Evolutionary conservation across 495 filamentous ascomycete species (phyloP).

Genomic region (Daldinia concentrica): DNA sequence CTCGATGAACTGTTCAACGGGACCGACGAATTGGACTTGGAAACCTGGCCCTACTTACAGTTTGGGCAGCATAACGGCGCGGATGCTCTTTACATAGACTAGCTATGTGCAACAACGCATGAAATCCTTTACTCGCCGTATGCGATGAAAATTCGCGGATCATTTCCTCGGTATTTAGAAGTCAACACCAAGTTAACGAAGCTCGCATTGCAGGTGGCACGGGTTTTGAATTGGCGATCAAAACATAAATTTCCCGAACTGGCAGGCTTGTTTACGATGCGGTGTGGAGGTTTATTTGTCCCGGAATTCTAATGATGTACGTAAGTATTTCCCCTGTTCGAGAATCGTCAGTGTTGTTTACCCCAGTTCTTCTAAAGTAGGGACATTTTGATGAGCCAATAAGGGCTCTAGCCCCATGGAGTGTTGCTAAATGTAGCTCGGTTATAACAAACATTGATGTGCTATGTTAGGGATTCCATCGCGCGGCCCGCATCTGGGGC

Average conservation of each 20-base stretch:
- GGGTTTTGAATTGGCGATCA: slow-evolving; percentile 8
- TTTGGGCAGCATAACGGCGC: not conserved
- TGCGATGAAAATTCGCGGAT: not conserved
- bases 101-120: not conserved
- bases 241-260: not conserved
- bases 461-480: slow-evolving; percentile 7
- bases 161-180: not conserved
- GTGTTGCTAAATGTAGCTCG: slow-evolving; percentile 15
- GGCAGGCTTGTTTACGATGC: slow-evolving; percentile 3
- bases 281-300: not conserved
- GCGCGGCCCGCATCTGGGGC: slow-evolving; percentile 16
- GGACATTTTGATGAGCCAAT: not conserved
- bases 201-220: not conserved
- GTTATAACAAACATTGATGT: not conserved
- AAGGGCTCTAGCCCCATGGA: not conserved
- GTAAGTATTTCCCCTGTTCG: not conserved
- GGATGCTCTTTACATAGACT: not conserved
- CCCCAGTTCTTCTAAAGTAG: not conserved
- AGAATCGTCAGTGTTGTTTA: not conserved
- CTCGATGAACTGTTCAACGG: slow-evolving; percentile 33
- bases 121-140: slow-evolving; percentile 13
- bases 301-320: not conserved
- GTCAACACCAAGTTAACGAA: not conserved
- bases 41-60: slow-evolving; percentile 30
- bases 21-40: slow-evolving; percentile 24